Evolutionary conservation across 2,329 filamentous ascomycete genomes (phyloP).

Genomic region (Hypoxylon sp.): DNA sequence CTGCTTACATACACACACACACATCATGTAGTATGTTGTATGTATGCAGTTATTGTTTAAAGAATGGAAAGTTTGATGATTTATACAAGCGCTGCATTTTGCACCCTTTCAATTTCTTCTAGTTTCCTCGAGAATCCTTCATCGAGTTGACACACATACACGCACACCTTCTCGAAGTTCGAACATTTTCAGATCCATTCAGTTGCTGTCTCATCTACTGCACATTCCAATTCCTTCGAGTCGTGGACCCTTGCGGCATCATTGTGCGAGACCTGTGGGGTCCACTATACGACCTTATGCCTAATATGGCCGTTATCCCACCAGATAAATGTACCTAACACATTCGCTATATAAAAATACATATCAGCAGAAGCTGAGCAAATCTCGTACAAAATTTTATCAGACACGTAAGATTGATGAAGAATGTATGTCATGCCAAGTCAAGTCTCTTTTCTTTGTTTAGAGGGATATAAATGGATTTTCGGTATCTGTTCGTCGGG

Average conservation of each 20-base stretch:
- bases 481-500: conserved; percentile 28
- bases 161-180: not conserved
- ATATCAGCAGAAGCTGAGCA: not conserved
- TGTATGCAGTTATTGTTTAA: not conserved
- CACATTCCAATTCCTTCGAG: conserved; percentile 40
- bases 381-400: not conserved
- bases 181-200: conserved; percentile 14
- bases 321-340: not conserved
- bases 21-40: not conserved
- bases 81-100: not conserved
- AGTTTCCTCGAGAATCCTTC: not conserved
- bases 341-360: not conserved
- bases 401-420: conserved; percentile 28
- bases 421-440: conserved; percentile 20
- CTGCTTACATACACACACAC: not conserved
- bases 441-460: not conserved
- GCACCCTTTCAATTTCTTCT: not conserved
- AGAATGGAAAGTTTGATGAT: not conserved
- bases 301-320: conserved; percentile 5
- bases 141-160: not conserved
- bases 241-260: conserved; percentile 21
- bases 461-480: conserved; percentile 10
- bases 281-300: conserved; percentile 10
- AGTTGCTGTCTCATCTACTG: conserved; percentile 35
- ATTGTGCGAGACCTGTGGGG: conserved; percentile 10